Evolutionary conservation across 169 alveolate species (phyloP).

Genomic region (Babesia caballi): DNA sequence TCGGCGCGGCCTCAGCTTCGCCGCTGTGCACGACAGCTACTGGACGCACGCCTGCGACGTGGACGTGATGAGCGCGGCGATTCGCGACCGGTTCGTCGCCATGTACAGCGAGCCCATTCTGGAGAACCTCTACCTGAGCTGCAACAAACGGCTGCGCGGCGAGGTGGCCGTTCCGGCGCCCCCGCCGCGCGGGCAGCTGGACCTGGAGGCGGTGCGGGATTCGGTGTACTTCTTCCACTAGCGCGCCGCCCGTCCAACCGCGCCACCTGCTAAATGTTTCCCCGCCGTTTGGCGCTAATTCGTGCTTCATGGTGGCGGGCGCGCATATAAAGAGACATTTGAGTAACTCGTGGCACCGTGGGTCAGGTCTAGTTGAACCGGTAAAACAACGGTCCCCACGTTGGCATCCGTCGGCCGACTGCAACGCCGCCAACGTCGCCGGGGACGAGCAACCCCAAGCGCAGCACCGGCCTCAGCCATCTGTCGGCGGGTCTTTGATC

Average conservation of each 20-base stretch:
- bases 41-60: constrained; percentile 94
- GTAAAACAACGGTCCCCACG: too few species aligned
- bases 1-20: constrained; percentile 77
- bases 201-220: constrained; percentile 43
- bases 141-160: constrained; percentile 71
- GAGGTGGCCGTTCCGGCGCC: constrained; percentile 72
- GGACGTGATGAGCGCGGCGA: constrained; percentile 81
- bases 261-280: too few species aligned
- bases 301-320: too few species aligned
- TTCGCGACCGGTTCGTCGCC: constrained; percentile 87
- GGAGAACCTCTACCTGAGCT: constrained; percentile 81
- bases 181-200: constrained; percentile 77
- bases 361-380: too few species aligned
- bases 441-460: too few species aligned
- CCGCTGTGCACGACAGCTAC: constrained; percentile 95
- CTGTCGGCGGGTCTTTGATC: too few species aligned
- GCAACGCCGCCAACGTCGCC: too few species aligned
- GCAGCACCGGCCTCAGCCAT: too few species aligned
- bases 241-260: not conserved
- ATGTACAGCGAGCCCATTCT: constrained; percentile 88
- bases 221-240: constrained; percentile 59
- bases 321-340: too few species aligned
- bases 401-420: too few species aligned
- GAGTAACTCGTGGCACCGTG: too few species aligned
- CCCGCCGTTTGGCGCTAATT: too few species aligned